A percentile compares a stretch with the other conserved stretches of the same genome.
Conservation (phyloP, 768 basidiomycete genomes). For the Trametes cinnabarina region DNA sequence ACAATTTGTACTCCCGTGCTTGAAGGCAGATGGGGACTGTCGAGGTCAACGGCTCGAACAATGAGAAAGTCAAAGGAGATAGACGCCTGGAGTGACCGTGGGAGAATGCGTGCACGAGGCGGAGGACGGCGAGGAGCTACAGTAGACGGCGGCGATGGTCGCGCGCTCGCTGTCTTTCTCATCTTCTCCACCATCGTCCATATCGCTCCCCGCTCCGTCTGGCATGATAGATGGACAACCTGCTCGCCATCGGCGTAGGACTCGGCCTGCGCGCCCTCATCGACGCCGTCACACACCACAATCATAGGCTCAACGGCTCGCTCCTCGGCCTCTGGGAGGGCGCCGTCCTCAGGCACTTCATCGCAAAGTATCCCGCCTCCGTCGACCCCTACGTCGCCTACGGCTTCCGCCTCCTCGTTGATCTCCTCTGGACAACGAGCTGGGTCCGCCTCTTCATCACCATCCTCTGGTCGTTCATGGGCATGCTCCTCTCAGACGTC, state of each 20-base stretch:
- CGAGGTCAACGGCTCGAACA: too few relatives aligned
- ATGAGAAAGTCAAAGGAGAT: too few relatives aligned
- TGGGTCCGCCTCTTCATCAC: conserved; percentile 46
- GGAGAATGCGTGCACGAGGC: conserved; percentile 10
- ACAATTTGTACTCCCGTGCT: too few relatives aligned
- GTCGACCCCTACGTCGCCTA: conserved; percentile 69
- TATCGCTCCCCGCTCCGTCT: not conserved
- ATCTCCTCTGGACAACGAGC: conserved; percentile 64
- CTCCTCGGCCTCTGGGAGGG: conserved; percentile 81
- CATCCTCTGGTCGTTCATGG: conserved; percentile 51
- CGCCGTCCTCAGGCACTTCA: conserved; percentile 68
- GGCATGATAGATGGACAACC: conserved; percentile 55
- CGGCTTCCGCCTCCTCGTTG: conserved; percentile 67
- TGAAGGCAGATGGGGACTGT: too few relatives aligned
- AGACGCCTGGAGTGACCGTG: not conserved
- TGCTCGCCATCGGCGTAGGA: conserved; percentile 66
- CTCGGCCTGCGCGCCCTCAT: conserved; percentile 64
- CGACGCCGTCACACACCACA: conserved; percentile 48
- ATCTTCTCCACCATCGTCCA: not conserved
- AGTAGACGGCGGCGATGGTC: not conserved
- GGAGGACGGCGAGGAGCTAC: not conserved
- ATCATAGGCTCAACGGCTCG: conserved; percentile 54
- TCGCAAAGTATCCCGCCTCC: conserved; percentile 62
- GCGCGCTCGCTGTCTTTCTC: conserved; percentile 1
- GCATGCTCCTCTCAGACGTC: conserved; percentile 53